Base-by-base conservation (phyloP, 805 yeast genomes). In the Suhomyces faveliae region DNA sequence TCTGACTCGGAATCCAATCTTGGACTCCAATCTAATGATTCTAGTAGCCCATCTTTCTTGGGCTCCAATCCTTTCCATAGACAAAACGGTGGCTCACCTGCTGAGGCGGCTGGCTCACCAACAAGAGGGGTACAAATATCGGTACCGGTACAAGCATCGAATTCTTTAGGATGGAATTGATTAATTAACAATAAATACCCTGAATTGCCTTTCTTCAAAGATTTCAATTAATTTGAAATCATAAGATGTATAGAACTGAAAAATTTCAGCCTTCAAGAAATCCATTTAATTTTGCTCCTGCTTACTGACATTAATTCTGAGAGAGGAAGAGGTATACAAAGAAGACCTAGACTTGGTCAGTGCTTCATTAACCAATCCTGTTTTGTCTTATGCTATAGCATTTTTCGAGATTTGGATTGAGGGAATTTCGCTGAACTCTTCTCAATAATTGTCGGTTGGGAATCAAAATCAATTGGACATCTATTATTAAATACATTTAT, bases 61-160 rank as follows among this genome's bases (percentile, higher is more conserved):
- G 70, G 13, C 23, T 58, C 66, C 4, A 64, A 62, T 23, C 50
- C 66, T 22, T 63, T 66, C 57, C 54, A 61, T 37, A 56, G 71
- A 55, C 55, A 56, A 22, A 51, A 51, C 46, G 24, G 25, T 24
- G 27, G 42, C 8, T 51, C 60, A n/a, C 42, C 50, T 2, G 53
- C 49, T 6, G 57, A 46, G 6, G 43, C 21, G n/a, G 20, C 33
- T 12, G 25, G 29, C 4, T 25, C 41, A 15, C 35, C 46, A 19
- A 49, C 79, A 74, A 42, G 72, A 64, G 57, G 64, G 42, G 65
- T 66, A 10, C 67, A 63, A 35, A 85, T 85, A 35, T 83, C 88
- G 6, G 79, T 77, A 47, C 92, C 92, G 9, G 84, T 84, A 30
- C 83, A 84, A 47, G 77, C 85, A 3, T 80, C 81, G 51, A 85